These are phyloP conservation scores for Pseudogymnoascus verrucosus DNA, from an alignment of 2,329 filamentous ascomycete genomes.

Conservation along the genomic window DNA sequence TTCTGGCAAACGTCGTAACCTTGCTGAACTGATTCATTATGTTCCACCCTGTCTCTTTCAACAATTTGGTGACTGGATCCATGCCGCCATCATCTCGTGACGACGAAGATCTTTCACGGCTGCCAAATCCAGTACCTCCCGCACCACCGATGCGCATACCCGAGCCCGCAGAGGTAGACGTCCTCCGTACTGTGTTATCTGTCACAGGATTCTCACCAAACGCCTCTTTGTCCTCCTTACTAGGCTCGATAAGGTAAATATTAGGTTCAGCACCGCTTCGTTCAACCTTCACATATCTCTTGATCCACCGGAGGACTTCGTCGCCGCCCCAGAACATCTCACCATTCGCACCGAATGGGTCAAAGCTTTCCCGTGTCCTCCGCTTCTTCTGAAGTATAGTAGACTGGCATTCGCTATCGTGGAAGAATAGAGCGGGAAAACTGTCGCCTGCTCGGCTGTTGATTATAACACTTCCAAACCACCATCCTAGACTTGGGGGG, in stretches of 20 bases:
- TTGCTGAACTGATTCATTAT: slow-evolving; percentile 95
- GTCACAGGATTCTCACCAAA: slow-evolving; percentile 48
- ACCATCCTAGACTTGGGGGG: slow-evolving; percentile 92
- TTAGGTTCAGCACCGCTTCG: slow-evolving; percentile 79
- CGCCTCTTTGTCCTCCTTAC: slow-evolving; percentile 70
- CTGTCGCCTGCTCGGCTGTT: slow-evolving; percentile 86
- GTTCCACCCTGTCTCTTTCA: slow-evolving; percentile 95
- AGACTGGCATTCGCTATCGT: slow-evolving; percentile 92
- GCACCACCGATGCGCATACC: slow-evolving; percentile 27
- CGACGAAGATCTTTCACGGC: slow-evolving; percentile 15
- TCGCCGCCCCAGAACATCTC: slow-evolving; percentile 97
- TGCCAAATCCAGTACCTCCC: slow-evolving; percentile 31
- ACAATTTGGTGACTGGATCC: slow-evolving; percentile 87
- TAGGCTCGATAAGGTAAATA: slow-evolving; percentile 85
- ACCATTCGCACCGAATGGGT: slow-evolving; percentile 78
- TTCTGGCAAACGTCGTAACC: slow-evolving; percentile 88
- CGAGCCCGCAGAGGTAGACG: slow-evolving; percentile 24
- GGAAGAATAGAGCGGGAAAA: slow-evolving; percentile 94
- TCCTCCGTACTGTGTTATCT: slow-evolving; percentile 34
- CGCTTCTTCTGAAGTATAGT: slow-evolving; percentile 92
- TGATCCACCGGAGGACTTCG: slow-evolving; percentile 86
- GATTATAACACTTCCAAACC: slow-evolving; percentile 93
- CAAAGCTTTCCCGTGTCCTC: slow-evolving; percentile 73
- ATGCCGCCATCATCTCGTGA: slow-evolving; percentile 59
- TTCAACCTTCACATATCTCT: slow-evolving; percentile 74